Percentiles rank a stretch among this genome's conserved stretches.
These are phyloP conservation scores for Domatiomyces catenatus DNA, from an alignment of 2,329 filamentous ascomycete species.

Conservation along the genomic window DNA sequence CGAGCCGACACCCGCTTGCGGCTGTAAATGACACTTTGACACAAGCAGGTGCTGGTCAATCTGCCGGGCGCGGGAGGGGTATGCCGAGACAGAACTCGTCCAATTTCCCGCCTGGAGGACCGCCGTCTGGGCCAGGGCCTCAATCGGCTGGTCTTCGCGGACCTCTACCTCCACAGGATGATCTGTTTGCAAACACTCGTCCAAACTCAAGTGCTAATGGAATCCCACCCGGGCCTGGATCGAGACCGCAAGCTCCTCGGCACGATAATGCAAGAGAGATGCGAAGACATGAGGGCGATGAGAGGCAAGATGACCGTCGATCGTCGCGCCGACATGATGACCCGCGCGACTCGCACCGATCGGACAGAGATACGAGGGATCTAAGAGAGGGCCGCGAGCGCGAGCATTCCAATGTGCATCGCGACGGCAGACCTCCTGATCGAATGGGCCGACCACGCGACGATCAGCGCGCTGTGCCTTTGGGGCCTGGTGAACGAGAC, in stretches of 20 bases:
- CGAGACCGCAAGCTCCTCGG: slow-evolving; percentile 9
- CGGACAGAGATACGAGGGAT: slow-evolving; percentile 9
- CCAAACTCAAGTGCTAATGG: slow-evolving; percentile 10
- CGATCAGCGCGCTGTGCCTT: background rate
- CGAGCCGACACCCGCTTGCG: slow-evolving; percentile 29
- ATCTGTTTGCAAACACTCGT: slow-evolving; percentile 21
- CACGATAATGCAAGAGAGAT: slow-evolving; percentile 13
- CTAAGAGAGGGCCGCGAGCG: slow-evolving; percentile 11
- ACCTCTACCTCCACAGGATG: slow-evolving; percentile 21
- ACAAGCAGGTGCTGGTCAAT: slow-evolving; percentile 23
- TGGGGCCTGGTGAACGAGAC: slow-evolving; percentile 3
- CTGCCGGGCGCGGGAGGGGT: slow-evolving; percentile 27
- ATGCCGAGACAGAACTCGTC: slow-evolving; percentile 20
- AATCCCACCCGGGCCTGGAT: slow-evolving; percentile 13
- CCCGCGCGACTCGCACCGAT: slow-evolving; percentile 7
- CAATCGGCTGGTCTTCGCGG: slow-evolving; percentile 19
- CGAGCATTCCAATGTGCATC: slow-evolving; percentile 2
- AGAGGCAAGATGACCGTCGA: slow-evolving; percentile 14
- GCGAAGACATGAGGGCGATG: slow-evolving; percentile 6
- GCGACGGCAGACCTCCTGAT: slow-evolving; percentile 7
- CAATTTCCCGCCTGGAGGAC: slow-evolving; percentile 8
- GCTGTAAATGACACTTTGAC: slow-evolving; percentile 34
- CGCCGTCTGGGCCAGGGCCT: slow-evolving; percentile 19
- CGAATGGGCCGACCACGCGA: slow-evolving; percentile 4
- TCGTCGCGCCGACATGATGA: slow-evolving; percentile 14